phyloP scores from a whole-genome alignment of 2,329 filamentous ascomycete species.

The Botryosphaeria dothidea region DNA sequence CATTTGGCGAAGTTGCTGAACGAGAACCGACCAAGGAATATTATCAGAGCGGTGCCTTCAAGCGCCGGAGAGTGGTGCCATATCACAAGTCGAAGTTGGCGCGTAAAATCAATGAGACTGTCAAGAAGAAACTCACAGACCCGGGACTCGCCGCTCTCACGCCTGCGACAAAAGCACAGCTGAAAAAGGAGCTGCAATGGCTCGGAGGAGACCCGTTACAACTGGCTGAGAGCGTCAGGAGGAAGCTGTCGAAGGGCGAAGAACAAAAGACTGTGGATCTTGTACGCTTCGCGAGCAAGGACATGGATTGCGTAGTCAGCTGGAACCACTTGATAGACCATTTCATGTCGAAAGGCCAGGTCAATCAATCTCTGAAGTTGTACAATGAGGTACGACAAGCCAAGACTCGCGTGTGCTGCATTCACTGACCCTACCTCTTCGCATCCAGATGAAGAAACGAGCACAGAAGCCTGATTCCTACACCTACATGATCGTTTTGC shows the following conservation, averaged over 20 bases:
- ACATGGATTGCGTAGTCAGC: constrained; percentile 67
- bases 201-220: constrained; percentile 67
- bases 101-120: not conserved
- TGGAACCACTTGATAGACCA: constrained; percentile 88
- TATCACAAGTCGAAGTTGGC: not conserved
- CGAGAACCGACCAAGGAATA: not conserved
- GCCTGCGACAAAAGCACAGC: not conserved
- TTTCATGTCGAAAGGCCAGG: constrained; percentile 60
- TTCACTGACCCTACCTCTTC: constrained; percentile 21
- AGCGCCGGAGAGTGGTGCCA: not conserved
- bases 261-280: constrained; percentile 68
- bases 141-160: not conserved
- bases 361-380: constrained; percentile 71
- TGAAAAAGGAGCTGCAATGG: constrained; percentile 4
- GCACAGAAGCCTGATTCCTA: constrained; percentile 75
- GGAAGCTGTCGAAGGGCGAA: constrained; percentile 59
- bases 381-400: constrained; percentile 74
- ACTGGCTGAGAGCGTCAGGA: constrained; percentile 67
- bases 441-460: constrained; percentile 85
- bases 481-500: constrained; percentile 83
- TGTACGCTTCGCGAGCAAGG: constrained; percentile 65
- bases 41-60: not conserved
- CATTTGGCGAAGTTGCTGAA: not conserved
- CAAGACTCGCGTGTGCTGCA: not conserved
- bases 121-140: not conserved